These are phyloP conservation scores for Penicillium pancosmium DNA, from an alignment of 495 filamentous ascomycete species.

Conservation along the genomic window DNA sequence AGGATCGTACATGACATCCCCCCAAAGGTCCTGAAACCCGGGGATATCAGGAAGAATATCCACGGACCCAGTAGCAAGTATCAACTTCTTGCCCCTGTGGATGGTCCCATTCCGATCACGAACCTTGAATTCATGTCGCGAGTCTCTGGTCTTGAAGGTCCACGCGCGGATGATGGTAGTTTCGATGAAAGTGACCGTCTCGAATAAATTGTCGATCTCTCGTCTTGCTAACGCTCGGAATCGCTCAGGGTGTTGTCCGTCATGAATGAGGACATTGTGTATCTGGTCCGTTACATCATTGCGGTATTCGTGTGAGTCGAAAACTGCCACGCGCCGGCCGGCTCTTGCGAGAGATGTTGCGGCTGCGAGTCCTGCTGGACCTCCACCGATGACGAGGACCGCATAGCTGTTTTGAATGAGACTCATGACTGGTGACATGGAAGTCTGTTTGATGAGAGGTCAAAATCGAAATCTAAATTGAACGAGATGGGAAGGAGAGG, in stretches of 20 bases:
- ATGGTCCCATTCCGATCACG: neutral
- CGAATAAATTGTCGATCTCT: neutral
- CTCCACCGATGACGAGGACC: neutral
- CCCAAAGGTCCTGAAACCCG: constrained; percentile 46
- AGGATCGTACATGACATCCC: constrained; percentile 38
- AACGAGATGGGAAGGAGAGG: no score
- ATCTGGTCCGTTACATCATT: neutral
- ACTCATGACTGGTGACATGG: neutral
- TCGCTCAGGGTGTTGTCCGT: neutral
- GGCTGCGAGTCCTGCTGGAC: neutral
- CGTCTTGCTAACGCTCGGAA: neutral
- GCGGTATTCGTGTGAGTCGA: constrained; percentile 1
- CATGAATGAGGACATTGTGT: neutral
- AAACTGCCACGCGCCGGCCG: neutral
- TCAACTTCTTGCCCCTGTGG: constrained; percentile 44
- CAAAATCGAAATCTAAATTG: no score
- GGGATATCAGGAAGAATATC: constrained; percentile 39
- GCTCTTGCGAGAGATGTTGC: neutral
- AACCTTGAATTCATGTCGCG: neutral
- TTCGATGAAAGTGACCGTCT: neutral
- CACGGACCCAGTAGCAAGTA: constrained; percentile 47
- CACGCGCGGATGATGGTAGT: neutral
- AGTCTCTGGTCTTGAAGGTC: neutral
- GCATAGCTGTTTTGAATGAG: neutral
- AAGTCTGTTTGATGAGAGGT: neutral